These are phyloP conservation scores for Rhodotorula toruloides DNA, from an alignment of 768 basidiomycete genomes.

Conservation along the genomic window DNA sequence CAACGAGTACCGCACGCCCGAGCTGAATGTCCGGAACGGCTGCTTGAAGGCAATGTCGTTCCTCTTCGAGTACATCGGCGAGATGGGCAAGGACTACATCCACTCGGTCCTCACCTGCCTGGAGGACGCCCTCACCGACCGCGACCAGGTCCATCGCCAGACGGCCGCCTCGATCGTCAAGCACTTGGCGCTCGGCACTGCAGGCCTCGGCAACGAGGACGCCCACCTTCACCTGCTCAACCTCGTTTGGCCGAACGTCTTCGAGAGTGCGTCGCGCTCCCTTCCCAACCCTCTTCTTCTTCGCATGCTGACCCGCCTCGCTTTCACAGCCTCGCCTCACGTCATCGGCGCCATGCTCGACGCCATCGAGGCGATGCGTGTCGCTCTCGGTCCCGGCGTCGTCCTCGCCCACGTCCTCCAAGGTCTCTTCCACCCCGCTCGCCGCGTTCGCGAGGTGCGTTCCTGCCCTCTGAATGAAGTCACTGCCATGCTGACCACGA, in stretches of 20 bases:
- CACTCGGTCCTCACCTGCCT: slow-evolving; percentile 97
- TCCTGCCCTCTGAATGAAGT: not conserved
- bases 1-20: slow-evolving; percentile 96
- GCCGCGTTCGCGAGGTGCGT: slow-evolving; percentile 88
- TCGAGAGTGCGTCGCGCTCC: slow-evolving; percentile 54
- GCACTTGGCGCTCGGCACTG: slow-evolving; percentile 91
- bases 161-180: slow-evolving; percentile 98
- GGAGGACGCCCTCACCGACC: slow-evolving; percentile 95
- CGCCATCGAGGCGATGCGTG: slow-evolving; percentile 93
- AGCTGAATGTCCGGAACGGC: slow-evolving; percentile 96
- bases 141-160: slow-evolving; percentile 96
- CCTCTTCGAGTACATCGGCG: slow-evolving; percentile 98
- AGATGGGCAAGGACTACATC: slow-evolving; percentile 90
- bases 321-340: slow-evolving; percentile 67
- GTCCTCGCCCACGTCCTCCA: slow-evolving; percentile 87
- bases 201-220: slow-evolving; percentile 95
- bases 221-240: slow-evolving; percentile 97
- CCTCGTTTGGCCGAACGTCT: slow-evolving; percentile 97
- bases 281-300: not conserved
- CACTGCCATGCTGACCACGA: not conserved
- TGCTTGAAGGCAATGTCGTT: slow-evolving; percentile 98
- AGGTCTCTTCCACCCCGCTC: slow-evolving; percentile 92
- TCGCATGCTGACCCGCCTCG: not conserved
- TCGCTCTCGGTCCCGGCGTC: slow-evolving; percentile 88
- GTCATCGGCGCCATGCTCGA: slow-evolving; percentile 98